phyloP scores from a whole-genome alignment of 208 protist genomes.

The Leishmania turanica region DNA sequence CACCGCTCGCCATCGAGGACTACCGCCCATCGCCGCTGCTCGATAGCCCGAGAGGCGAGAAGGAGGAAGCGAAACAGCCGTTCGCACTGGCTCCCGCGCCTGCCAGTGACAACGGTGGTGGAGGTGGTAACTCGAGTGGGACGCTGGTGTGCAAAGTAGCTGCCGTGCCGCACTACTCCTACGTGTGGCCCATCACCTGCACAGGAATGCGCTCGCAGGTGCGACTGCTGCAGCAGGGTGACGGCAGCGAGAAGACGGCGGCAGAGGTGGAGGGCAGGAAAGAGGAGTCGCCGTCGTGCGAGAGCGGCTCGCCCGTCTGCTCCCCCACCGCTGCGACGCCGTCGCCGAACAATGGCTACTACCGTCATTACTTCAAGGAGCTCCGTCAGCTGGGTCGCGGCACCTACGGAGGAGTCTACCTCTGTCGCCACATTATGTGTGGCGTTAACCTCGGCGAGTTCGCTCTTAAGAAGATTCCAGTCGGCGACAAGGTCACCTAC shows the following conservation, averaged over 20 bases:
- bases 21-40: slow-evolving; percentile 11
- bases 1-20: slow-evolving; percentile 51
- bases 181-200: slow-evolving; percentile 8
- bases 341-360: slow-evolving; percentile 61
- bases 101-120: background rate
- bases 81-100: background rate
- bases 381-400: slow-evolving; percentile 83
- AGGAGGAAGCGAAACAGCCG: slow-evolving; percentile 7
- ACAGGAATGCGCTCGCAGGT: background rate
- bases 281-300: background rate
- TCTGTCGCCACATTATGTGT: slow-evolving; percentile 87
- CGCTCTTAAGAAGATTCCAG: slow-evolving; percentile 92
- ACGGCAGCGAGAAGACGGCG: background rate
- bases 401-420: slow-evolving; percentile 87
- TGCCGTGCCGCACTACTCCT: slow-evolving; percentile 5
- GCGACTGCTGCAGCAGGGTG: slow-evolving; percentile 8
- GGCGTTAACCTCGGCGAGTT: slow-evolving; percentile 80
- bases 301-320: slow-evolving; percentile 18
- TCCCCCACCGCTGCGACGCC: slow-evolving; percentile 18
- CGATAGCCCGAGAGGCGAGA: background rate
- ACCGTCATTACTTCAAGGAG: slow-evolving; percentile 83
- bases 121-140: background rate
- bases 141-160: background rate
- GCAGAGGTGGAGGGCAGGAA: slow-evolving; percentile 1
- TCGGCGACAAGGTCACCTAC: slow-evolving; percentile 82